Percentiles rank a stretch among this genome's conserved stretches.
Conservation (phyloP, 495 filamentous ascomycete species). For the Wilcoxina mikolae region DNA sequence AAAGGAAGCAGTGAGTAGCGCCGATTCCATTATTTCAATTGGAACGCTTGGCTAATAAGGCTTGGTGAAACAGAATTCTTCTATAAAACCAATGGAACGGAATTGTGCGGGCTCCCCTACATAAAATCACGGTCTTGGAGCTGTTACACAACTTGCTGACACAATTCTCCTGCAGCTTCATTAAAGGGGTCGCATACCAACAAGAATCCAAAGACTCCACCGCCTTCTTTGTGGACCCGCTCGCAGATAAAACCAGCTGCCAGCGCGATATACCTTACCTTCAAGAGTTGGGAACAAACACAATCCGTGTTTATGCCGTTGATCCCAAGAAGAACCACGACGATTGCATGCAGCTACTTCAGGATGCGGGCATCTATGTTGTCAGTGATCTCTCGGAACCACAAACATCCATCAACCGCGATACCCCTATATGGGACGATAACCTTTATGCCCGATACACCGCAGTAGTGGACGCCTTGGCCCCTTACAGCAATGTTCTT, state of each 20-base stretch:
- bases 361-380: constrained; percentile 84
- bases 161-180: constrained; percentile 35
- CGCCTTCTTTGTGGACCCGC: constrained; percentile 45
- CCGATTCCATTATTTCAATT: constrained; percentile 2
- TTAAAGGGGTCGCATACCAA: constrained; percentile 84
- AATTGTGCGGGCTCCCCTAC: constrained; percentile 60
- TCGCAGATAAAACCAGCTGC: constrained; percentile 55
- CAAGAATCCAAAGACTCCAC: constrained; percentile 37
- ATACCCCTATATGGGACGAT: constrained; percentile 59
- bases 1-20: constrained; percentile 29
- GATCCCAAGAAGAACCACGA: constrained; percentile 64
- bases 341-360: constrained; percentile 69
- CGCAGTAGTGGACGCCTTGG: constrained; percentile 62
- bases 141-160: background rate
- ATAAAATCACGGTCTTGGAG: too few relatives aligned
- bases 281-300: constrained; percentile 63
- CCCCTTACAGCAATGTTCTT: constrained; percentile 68
- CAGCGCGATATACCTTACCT: constrained; percentile 72
- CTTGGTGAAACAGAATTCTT: constrained; percentile 50
- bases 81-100: constrained; percentile 47
- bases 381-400: constrained; percentile 79
- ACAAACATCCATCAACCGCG: constrained; percentile 64
- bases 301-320: constrained; percentile 85
- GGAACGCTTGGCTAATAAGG: background rate
- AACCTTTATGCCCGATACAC: constrained; percentile 67